phyloP scores from a whole-genome alignment of 2,329 filamentous ascomycete species.

The Exophiala phaeomuriformis region DNA sequence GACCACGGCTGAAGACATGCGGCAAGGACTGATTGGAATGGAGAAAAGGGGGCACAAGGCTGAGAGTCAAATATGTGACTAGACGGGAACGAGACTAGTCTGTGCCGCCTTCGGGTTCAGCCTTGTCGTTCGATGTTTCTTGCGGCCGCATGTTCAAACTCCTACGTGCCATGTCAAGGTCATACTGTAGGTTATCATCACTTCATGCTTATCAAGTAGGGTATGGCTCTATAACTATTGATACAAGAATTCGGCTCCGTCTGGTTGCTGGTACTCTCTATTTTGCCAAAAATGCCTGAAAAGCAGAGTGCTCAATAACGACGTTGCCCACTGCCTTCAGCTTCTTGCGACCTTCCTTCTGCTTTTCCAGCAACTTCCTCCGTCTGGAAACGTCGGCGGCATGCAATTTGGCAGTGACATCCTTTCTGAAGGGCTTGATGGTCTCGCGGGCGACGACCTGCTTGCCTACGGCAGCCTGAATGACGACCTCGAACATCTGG shows the following conservation, averaged over 20 bases:
- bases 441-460: constrained; percentile 85
- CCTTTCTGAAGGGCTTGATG: constrained; percentile 92
- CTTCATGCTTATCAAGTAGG: too few species aligned
- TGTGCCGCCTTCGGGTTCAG: not conserved
- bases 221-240: too few species aligned
- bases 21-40: not conserved
- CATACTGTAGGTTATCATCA: too few species aligned
- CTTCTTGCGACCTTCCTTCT: constrained; percentile 90
- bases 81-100: not conserved
- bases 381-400: constrained; percentile 78
- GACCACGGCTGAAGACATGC: not conserved
- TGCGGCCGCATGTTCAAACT: not conserved
- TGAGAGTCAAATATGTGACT: not conserved
- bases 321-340: constrained; percentile 74
- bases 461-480: constrained; percentile 79
- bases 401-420: constrained; percentile 87
- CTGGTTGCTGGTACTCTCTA: constrained; percentile 31
- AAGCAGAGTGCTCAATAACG: constrained; percentile 90
- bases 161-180: not conserved
- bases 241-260: too few species aligned
- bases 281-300: constrained; percentile 87
- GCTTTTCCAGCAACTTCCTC: constrained; percentile 85
- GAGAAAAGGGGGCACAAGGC: not conserved
- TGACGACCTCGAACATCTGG: constrained; percentile 95
- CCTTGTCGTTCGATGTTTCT: not conserved